These are phyloP conservation scores for Naganishia friedmannii DNA, from an alignment of 768 basidiomycete genomes.

Conservation along the genomic window DNA sequence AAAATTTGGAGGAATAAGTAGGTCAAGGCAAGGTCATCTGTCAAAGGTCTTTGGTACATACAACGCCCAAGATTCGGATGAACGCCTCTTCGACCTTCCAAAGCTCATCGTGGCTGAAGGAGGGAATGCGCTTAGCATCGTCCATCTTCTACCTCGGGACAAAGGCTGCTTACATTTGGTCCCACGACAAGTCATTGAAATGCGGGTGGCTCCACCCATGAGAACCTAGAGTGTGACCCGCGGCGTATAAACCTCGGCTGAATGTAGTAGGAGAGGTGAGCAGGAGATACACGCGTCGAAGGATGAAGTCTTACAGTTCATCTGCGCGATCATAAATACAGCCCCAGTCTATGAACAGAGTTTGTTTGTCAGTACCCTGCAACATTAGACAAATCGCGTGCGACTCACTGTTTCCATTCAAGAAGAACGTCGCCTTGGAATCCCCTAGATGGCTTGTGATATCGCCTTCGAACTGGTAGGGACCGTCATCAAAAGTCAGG, in stretches of 20 bases:
- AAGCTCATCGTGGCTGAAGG: conserved; percentile 21
- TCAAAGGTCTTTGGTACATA: too few species aligned
- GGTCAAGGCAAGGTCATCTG: too few species aligned
- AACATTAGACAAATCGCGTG: not conserved
- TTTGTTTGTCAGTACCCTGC: not conserved
- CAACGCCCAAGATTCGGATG: conserved; percentile 48
- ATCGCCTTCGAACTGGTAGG: conserved; percentile 25
- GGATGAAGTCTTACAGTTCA: too few species aligned
- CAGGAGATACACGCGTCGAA: too few species aligned
- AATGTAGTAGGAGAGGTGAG: not conserved
- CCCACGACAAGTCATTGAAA: conserved; percentile 36
- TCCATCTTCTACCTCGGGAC: too few species aligned
- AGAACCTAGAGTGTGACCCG: conserved; percentile 46
- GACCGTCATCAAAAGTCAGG: conserved; percentile 51
- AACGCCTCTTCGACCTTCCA: conserved; percentile 43
- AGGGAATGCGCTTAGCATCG: too few species aligned
- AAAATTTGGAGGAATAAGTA: too few species aligned
- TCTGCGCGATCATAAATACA: not conserved
- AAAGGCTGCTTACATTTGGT: conserved; percentile 7
- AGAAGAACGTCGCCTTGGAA: conserved; percentile 49
- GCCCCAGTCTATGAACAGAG: not conserved
- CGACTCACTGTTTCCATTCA: conserved; percentile 47
- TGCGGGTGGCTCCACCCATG: conserved; percentile 52
- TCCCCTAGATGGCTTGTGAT: not conserved
- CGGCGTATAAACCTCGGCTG: conserved; percentile 4